Percentiles rank a stretch among this genome's conserved stretches.
phyloP scores from a whole-genome alignment of 202 grass and related monocot species.

The Bolboschoenoplectus hybrid region DNA sequence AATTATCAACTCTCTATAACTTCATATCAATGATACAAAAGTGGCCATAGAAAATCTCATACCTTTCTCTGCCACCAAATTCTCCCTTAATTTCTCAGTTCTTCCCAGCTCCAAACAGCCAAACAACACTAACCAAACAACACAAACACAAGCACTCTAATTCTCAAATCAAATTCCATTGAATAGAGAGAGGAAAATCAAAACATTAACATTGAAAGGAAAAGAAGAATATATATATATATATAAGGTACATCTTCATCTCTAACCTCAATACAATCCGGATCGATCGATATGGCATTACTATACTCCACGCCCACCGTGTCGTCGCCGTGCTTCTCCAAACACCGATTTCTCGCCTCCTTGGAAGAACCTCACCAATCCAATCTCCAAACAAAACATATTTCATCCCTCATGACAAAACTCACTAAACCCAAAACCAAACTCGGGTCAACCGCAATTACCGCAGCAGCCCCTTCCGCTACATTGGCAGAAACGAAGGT shows the following conservation, averaged over 20 bases:
- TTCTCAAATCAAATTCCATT: too few species aligned
- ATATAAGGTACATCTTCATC: too few species aligned
- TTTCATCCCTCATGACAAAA: background rate
- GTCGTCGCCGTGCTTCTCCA: slow-evolving; percentile 46
- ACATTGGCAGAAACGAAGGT: background rate
- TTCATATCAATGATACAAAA: too few species aligned
- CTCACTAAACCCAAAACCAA: slow-evolving; percentile 41
- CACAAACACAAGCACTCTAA: too few species aligned
- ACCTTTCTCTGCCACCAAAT: slow-evolving; percentile 48
- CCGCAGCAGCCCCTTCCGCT: background rate
- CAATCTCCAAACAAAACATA: slow-evolving; percentile 8
- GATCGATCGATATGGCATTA: slow-evolving; percentile 50
- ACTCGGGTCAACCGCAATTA: background rate
- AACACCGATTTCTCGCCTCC: slow-evolving; percentile 28
- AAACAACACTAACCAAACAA: background rate
- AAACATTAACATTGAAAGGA: background rate
- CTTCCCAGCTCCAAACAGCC: slow-evolving; percentile 19
- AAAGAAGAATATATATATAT: background rate
- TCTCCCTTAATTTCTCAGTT: background rate
- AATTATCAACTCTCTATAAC: too few species aligned
- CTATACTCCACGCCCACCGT: slow-evolving; percentile 55
- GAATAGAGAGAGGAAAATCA: background rate
- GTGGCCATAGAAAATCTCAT: slow-evolving; percentile 29
- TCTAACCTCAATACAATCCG: too few species aligned
- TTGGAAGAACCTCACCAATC: slow-evolving; percentile 29